Conservation (phyloP, 805 yeast genomes). For the Monosporozyma siamensis region DNA sequence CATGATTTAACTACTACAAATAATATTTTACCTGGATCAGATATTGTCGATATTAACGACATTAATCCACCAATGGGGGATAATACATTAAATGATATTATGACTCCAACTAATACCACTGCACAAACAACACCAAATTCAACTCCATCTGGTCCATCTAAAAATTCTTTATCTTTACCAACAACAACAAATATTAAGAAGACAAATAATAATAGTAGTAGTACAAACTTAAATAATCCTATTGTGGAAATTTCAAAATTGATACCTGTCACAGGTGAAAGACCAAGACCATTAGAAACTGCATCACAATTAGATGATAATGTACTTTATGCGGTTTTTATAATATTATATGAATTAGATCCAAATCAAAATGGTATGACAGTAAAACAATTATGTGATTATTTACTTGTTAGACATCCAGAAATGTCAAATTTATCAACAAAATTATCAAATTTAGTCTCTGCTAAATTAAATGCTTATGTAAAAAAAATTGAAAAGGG, state of each 20-base stretch:
- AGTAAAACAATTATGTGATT: conserved; percentile 80
- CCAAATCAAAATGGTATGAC: conserved; percentile 71
- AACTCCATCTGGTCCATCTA: not conserved
- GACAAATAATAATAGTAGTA: not conserved
- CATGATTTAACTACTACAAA: no score
- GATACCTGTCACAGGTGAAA: conserved; percentile 70
- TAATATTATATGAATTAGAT: conserved; percentile 61
- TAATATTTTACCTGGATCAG: conserved; percentile 10
- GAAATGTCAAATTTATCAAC: conserved; percentile 76
- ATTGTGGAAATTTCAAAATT: conserved; percentile 49
- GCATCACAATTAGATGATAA: conserved; percentile 50
- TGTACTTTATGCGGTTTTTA: conserved; percentile 66
- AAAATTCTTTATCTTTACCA: not conserved
- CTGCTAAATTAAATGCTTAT: conserved; percentile 77
- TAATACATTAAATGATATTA: conserved; percentile 3
- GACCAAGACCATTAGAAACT: conserved; percentile 63
- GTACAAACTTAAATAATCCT: conserved; percentile 8
- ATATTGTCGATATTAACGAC: conserved; percentile 14
- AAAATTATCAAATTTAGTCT: conserved; percentile 69
- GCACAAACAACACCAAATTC: conserved; percentile 1
- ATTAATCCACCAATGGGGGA: conserved; percentile 11
- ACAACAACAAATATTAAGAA: not conserved
- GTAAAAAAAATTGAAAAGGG: conserved; percentile 81
- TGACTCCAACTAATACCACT: not conserved
- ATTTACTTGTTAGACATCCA: conserved; percentile 63